Base-by-base conservation (phyloP, 208 protist species). In the Trypanosoma grayi region DNA sequence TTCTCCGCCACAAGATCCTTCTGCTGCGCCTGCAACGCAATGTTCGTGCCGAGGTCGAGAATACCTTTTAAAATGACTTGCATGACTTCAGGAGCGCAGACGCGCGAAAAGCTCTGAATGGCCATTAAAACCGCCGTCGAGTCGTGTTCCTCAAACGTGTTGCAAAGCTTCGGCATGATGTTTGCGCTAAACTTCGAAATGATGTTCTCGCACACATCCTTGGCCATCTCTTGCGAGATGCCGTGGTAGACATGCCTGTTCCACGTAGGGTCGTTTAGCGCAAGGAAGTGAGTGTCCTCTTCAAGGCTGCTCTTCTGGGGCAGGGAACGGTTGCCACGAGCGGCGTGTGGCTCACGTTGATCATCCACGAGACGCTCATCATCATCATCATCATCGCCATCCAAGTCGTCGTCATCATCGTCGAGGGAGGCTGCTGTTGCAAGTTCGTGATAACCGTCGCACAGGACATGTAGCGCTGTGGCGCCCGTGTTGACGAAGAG, bases 161-260 rank as follows among this genome's bases (percentile, higher is more conserved):
- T 94, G 60, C 88, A 94, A 39, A 94, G 75, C 33, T 83, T 84
- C 11, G 88, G 88, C 88, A 94, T 94, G 60, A 94, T 89, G 68
- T 94, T 94, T 0, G 73, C 78, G 65, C 83, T 90, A 63, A 87
- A 94, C 66, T 80, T 85, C 52, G 73, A 70, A 57, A 94, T 86
- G 22, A 94, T 64, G 36, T 69, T 77, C 28, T 76, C 70, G 67
- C 88, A 94, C 22, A 92, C 84, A 36, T 70, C 22, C 45, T 67
- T 70, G 7, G 88, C 83, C 37, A 75, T 66, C 14, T 52, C 73
- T 37, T 87, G 75, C 4, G 82, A 77, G 60, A 94, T 94, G 70
- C 81, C 80, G 74, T 94, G 88, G 56, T 87, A 94, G 27, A 72
- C 52, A 69, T 92, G 82, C 41, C 76, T 75, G 53, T 83, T 87